Percentiles rank a stretch among this genome's conserved stretches.
phyloP scores from a whole-genome alignment of 805 yeast genomes.

The Cyberlindnera maritima region DNA sequence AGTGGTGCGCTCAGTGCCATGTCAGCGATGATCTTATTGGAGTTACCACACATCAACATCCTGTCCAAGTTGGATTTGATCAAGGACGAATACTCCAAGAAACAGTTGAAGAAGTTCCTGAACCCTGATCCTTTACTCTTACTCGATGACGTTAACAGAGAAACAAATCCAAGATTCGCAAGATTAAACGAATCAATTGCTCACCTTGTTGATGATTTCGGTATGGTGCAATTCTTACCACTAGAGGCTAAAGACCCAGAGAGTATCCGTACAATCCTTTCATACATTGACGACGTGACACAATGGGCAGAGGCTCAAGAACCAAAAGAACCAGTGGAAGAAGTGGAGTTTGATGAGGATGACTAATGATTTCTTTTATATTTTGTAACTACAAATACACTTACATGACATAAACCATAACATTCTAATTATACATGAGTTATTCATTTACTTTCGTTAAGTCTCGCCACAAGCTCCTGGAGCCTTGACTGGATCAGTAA shows the following conservation, averaged over 20 bases:
- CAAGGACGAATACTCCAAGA: constrained; percentile 71
- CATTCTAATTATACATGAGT: not conserved
- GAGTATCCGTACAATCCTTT: constrained; percentile 75
- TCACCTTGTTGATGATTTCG: constrained; percentile 90
- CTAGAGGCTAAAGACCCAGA: constrained; percentile 76
- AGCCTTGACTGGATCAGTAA: constrained; percentile 22
- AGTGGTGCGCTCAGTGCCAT: constrained; percentile 95
- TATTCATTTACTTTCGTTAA: constrained; percentile 19
- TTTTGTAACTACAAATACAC: too few relatives aligned
- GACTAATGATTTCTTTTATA: not conserved
- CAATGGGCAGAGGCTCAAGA: constrained; percentile 98
- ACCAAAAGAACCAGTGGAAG: constrained; percentile 92
- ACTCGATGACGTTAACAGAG: constrained; percentile 45
- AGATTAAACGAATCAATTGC: constrained; percentile 81
- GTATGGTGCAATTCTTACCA: constrained; percentile 97
- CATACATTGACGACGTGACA: constrained; percentile 93
- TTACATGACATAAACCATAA: constrained; percentile 1
- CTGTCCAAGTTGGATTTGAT: constrained; percentile 84
- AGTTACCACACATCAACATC: constrained; percentile 91
- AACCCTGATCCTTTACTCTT: constrained; percentile 89
- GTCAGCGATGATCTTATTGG: constrained; percentile 96
- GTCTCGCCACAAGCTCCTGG: constrained; percentile 21
- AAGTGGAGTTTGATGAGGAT: constrained; percentile 59
- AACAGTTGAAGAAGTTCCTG: constrained; percentile 76
- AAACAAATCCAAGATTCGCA: constrained; percentile 60